phyloP scores from a whole-genome alignment of 2,329 filamentous ascomycete genomes.

The Pseudogymnoascus sp. region DNA sequence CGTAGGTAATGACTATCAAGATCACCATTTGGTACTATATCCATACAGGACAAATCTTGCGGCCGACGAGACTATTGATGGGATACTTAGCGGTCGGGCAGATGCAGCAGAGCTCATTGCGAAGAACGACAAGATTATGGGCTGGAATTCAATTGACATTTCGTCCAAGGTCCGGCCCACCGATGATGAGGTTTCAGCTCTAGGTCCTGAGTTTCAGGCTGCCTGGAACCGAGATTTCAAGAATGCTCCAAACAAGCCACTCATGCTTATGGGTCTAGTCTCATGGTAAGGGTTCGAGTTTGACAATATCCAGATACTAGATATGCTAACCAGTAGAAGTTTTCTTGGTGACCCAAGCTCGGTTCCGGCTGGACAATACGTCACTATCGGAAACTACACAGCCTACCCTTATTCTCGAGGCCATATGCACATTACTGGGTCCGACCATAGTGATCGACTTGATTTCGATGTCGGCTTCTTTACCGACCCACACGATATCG shows the following conservation, averaged over 20 bases:
- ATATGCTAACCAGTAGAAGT: slow-evolving; percentile 22
- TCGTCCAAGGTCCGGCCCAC: slow-evolving; percentile 50
- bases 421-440: slow-evolving; percentile 4
- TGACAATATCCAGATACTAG: background rate
- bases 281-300: background rate
- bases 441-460: slow-evolving; percentile 19
- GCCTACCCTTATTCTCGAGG: background rate
- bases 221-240: slow-evolving; percentile 53
- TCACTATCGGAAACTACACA: background rate
- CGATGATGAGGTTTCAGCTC: slow-evolving; percentile 45
- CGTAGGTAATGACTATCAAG: slow-evolving; percentile 50
- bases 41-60: slow-evolving; percentile 44
- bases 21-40: slow-evolving; percentile 49
- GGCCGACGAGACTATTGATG: slow-evolving; percentile 47
- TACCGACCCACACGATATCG: slow-evolving; percentile 44
- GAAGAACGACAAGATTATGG: slow-evolving; percentile 44
- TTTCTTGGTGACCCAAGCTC: slow-evolving; percentile 39
- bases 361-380: background rate
- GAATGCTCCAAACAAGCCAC: slow-evolving; percentile 23
- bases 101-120: slow-evolving; percentile 42
- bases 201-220: slow-evolving; percentile 47
- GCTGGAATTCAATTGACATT: slow-evolving; percentile 52
- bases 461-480: slow-evolving; percentile 52
- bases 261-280: slow-evolving; percentile 50
- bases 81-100: slow-evolving; percentile 43